Evolutionary conservation across 2,329 filamentous ascomycete species (phyloP).

Genomic region (Cadophora sp.): DNA sequence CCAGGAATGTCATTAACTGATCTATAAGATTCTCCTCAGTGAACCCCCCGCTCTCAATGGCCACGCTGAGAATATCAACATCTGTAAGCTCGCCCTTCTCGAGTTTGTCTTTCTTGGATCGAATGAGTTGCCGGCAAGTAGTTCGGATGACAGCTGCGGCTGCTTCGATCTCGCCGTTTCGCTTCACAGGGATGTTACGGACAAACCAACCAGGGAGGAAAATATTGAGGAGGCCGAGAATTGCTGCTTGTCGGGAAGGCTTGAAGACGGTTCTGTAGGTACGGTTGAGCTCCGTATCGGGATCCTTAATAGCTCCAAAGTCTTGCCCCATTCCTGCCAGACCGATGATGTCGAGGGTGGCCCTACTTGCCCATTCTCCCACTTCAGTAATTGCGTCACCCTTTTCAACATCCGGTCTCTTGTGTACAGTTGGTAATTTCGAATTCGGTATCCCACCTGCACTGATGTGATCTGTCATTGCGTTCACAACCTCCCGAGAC

Average conservation of each 20-base stretch:
- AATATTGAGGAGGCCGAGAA: slow-evolving; percentile 64
- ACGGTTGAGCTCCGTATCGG: slow-evolving; percentile 62
- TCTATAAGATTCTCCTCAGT: slow-evolving; percentile 81
- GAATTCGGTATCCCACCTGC: slow-evolving; percentile 46
- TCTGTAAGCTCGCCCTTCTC: slow-evolving; percentile 58
- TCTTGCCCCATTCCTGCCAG: slow-evolving; percentile 74
- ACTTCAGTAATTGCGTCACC: slow-evolving; percentile 60
- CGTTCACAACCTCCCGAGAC: slow-evolving; percentile 68
- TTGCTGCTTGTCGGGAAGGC: slow-evolving; percentile 57
- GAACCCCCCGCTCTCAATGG: slow-evolving; percentile 77
- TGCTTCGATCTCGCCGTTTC: slow-evolving; percentile 68
- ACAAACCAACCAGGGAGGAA: slow-evolving; percentile 70
- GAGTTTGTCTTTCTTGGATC: slow-evolving; percentile 68
- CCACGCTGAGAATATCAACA: slow-evolving; percentile 81
- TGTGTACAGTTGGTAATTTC: slow-evolving; percentile 39
- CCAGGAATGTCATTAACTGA: slow-evolving; percentile 90
- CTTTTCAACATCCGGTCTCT: slow-evolving; percentile 28
- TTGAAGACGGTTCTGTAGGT: slow-evolving; percentile 64
- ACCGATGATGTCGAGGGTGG: slow-evolving; percentile 79
- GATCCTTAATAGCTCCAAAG: slow-evolving; percentile 69
- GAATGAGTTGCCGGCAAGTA: slow-evolving; percentile 72
- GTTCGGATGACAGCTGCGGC: slow-evolving; percentile 66
- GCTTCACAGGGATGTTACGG: slow-evolving; percentile 68
- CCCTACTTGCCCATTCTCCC: slow-evolving; percentile 67
- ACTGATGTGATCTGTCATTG: slow-evolving; percentile 62